Evolutionary conservation across 2,329 filamentous ascomycete species (phyloP), one percentile per base, ranked within the genome.

Genomic region (Claviceps cyperi): DNA sequence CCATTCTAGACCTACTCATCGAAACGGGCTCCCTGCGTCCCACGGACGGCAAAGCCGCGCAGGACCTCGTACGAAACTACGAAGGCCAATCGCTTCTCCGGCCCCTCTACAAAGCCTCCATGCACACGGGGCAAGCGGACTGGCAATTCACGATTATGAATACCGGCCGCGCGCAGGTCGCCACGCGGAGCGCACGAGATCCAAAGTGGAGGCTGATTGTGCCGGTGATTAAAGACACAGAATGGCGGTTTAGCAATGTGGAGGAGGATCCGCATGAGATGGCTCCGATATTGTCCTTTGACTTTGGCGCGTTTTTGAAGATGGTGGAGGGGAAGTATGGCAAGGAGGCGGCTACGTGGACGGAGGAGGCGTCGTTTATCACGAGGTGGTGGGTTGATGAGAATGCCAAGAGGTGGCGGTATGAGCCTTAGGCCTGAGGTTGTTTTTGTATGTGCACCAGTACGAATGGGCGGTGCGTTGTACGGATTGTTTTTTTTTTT

Each of bases 51-150:
- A 46, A 50, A 8, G 60, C 59, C 11, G 62, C 62, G 0, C 53
- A 47, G 2, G 63, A 66, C 24, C 56, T 66, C 8, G 52, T 63
- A 1, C 56, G 57, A 40, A 64, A 66, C 47, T 66, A 65, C 43
- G 64, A 66, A 43, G 64, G 64, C 7, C 62, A 66, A 48, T 66
- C 64, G 0, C 57, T 66, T 1, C 59, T 66, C 38, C 62, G 64
- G 11, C 61, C 62, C 0, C 59, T 61, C 37, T 58, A 57, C 46
- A 56, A 51, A 1, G 24, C 36, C 6, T 58, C 57, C 14, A 49
- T 53, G 1, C 9, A 47, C 15, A 53, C 55, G 0, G 57, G 61
- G 2, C 48, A 59, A 22, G 50, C 51, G 17, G 55, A 58, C 39
- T 62, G 58, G 58, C 55, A 60, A 14, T 58, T 56, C 48, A 56